Evolutionary conservation across 1,284 basidiomycete genomes (phyloP).

Genomic region (Boletus smithii): DNA sequence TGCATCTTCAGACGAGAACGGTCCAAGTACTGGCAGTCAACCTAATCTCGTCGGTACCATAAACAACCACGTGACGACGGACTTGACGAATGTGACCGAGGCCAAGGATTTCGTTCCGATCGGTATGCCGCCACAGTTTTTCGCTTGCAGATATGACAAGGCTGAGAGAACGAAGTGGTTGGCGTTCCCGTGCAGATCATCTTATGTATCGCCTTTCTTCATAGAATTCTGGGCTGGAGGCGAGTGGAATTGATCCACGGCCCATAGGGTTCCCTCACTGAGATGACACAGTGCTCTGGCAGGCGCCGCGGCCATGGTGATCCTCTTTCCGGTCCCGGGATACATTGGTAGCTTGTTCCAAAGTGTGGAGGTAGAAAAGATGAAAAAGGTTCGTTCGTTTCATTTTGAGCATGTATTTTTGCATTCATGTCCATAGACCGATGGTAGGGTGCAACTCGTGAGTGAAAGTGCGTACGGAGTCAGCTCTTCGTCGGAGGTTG

Average conservation of each 20-base stretch:
- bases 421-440: neutral
- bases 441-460: neutral
- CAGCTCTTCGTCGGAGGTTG: neutral
- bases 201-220: conserved; percentile 46
- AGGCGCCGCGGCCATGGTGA: conserved; percentile 2
- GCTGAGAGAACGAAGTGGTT: conserved; percentile 22
- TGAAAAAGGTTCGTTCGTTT: neutral
- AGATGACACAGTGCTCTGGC: conserved; percentile 13
- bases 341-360: neutral
- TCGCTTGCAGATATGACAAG: neutral
- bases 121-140: conserved; percentile 11
- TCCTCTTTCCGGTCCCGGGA: neutral
- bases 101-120: conserved; percentile 42
- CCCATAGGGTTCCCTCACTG: neutral
- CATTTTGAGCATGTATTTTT: neutral
- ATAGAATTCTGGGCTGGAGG: conserved; percentile 44
- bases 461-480: neutral
- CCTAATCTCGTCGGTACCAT: conserved; percentile 44
- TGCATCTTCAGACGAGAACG: neutral
- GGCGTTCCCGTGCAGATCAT: conserved; percentile 46
- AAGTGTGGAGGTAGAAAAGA: neutral
- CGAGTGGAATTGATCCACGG: neutral
- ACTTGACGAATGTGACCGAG: conserved; percentile 45
- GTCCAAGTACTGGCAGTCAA: neutral
- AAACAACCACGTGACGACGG: conserved; percentile 54